Conservation (phyloP, 106 monocot species). For the Vanilla planifolia region DNA sequence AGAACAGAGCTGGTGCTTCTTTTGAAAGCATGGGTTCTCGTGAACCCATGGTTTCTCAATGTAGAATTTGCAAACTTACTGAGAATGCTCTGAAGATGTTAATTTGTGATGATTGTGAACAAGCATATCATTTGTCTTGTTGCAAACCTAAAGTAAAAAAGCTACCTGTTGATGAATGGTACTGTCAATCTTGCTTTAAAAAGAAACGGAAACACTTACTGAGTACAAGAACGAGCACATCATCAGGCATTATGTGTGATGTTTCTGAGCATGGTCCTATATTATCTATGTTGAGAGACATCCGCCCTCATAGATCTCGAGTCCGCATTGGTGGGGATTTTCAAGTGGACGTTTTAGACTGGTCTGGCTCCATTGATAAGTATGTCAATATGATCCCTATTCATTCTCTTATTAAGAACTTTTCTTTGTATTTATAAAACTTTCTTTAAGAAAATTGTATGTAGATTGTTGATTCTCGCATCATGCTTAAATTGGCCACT, state of each 20-base stretch:
- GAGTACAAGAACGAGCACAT: constrained; percentile 15
- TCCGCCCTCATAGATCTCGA: constrained; percentile 26
- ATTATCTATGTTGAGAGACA: constrained; percentile 48
- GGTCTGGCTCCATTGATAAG: constrained; percentile 37
- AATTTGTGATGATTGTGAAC: constrained; percentile 83
- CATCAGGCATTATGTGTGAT: constrained; percentile 9
- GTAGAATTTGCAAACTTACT: constrained; percentile 46
- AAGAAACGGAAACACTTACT: constrained; percentile 40
- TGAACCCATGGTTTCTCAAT: constrained; percentile 17
- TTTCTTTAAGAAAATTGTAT: too few species aligned
- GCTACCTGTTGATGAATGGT: constrained; percentile 56
- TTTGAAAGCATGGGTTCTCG: constrained; percentile 8
- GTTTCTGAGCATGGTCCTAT: constrained; percentile 27
- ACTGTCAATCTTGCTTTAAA: constrained; percentile 54
- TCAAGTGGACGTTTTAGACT: constrained; percentile 74
- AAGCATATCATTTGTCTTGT: constrained; percentile 78
- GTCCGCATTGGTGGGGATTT: constrained; percentile 62
- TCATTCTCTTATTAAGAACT: neutral
- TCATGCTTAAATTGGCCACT: too few species aligned
- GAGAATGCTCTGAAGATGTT: constrained; percentile 50
- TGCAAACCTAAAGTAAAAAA: constrained; percentile 42
- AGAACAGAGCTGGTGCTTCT: constrained; percentile 3
- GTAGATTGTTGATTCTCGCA: too few species aligned
- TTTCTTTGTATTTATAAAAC: too few species aligned
- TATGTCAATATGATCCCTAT: constrained; percentile 34